Evolutionary conservation across 2,329 filamentous ascomycete genomes (phyloP), one percentile per base, ranked within the genome.

Genomic region (Aspergillus nomiae): DNA sequence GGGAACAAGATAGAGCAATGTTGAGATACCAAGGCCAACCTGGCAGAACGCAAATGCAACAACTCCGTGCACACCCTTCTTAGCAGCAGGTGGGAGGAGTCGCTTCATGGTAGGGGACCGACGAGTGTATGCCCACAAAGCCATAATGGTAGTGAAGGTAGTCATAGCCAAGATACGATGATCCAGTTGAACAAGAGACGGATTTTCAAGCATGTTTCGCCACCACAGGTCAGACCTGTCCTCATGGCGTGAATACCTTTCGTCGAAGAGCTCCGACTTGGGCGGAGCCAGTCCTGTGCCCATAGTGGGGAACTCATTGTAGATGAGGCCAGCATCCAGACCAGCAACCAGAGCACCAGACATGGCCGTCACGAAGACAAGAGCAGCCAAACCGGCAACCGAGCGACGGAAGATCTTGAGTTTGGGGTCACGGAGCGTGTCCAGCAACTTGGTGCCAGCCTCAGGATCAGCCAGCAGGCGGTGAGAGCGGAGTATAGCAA

Each of bases 271-370:
- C 81, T 98, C 94, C 11, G 87, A 84, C 73, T 85, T 87, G 0
- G 94, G 94, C 1, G 94, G 94, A 0, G 92, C 85, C 26, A 96
- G 82, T 12, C 93, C 92, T 4, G 87, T 79, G 10, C 95, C 95
- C 95, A 99, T 99, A 79, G 87, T 92, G 8, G 95, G 95, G 77
- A 99, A 98, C 78, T 99, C 93, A 77, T 99, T 99, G 84, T 99
- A 99, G 79, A 99, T 98, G 61, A 99, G 85, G 10, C 95, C 95
- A 10, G 95, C 95, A 75, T 99, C 95, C 16, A 99, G 89, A 36
- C 95, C 95, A 8, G 95, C 95, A 36, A 99, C 95, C 2, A 99
- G 86, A 6, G 90, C 94, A 59, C 94, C 95, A 4, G 95, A 97
- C 86, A 99, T 92, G 73, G 92, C 93, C 4, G 95, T 99, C 38